Evolutionary conservation across 306 rosid genomes (phyloP).

Genomic region (Oxytropis ochrocephala): DNA sequence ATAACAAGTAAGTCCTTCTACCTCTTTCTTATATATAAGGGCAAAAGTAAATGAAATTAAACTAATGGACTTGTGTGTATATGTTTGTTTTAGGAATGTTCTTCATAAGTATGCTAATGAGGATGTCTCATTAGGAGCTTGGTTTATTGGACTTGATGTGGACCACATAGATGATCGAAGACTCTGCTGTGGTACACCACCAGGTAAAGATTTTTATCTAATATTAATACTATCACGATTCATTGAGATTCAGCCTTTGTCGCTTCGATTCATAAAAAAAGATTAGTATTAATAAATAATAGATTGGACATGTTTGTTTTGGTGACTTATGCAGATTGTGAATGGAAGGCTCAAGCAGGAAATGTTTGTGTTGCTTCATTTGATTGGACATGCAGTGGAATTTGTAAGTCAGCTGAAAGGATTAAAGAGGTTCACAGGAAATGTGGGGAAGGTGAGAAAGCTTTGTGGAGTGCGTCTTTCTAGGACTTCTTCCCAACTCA

Average conservation of each 20-base stretch:
- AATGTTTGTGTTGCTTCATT: constrained; percentile 89
- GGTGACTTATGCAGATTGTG: constrained; percentile 67
- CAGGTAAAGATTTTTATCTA: constrained; percentile 48
- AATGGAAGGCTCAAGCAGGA: constrained; percentile 99
- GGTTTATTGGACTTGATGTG: constrained; percentile 95
- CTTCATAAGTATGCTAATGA: constrained; percentile 96
- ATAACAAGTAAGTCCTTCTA: constrained; percentile 57
- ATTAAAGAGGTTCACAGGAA: constrained; percentile 88
- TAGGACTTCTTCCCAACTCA: constrained; percentile 61
- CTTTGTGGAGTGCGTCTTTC: constrained; percentile 83
- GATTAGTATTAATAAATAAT: no score
- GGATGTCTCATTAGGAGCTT: constrained; percentile 90
- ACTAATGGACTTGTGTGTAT: background rate
- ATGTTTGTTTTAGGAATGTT: constrained; percentile 61
- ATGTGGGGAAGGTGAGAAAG: constrained; percentile 90
- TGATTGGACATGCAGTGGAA: constrained; percentile 99
- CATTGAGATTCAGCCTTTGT: no score
- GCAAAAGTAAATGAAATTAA: constrained; percentile 1
- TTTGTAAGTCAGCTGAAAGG: constrained; percentile 89
- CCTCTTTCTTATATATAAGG: background rate
- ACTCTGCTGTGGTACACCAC: constrained; percentile 94
- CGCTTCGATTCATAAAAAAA: no score
- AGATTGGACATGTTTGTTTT: no score
- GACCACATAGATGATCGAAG: constrained; percentile 89
- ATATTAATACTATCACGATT: background rate